Percentiles rank a stretch among this genome's conserved stretches.
phyloP scores from a whole-genome alignment of 2,329 filamentous ascomycete genomes.

The Curvularia eragrostidis region DNA sequence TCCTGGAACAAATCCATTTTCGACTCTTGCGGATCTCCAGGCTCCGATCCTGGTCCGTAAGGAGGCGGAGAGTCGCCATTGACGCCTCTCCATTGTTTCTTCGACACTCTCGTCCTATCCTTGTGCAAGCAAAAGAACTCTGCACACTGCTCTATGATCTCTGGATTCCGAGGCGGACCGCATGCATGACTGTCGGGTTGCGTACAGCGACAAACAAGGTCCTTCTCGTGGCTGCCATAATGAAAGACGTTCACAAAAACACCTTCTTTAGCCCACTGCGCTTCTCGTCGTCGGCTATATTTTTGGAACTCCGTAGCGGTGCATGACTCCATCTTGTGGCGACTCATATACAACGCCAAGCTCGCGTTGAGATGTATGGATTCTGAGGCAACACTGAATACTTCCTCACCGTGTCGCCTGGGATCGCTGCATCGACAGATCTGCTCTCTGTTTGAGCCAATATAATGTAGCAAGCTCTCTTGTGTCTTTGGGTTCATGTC shows the following conservation, averaged over 20 bases:
- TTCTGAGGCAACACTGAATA: constrained; percentile 1
- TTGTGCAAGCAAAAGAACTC: constrained; percentile 18
- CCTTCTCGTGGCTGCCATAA: constrained; percentile 19
- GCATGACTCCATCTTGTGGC: constrained; percentile 11
- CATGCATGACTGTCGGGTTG: neutral
- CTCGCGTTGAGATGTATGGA: constrained; percentile 10
- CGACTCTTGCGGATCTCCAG: neutral
- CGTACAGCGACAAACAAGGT: constrained; percentile 26
- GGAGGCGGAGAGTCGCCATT: constrained; percentile 5
- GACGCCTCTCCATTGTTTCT: constrained; percentile 20
- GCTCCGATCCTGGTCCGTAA: neutral
- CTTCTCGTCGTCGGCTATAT: constrained; percentile 2
- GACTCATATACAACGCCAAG: constrained; percentile 21
- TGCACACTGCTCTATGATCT: constrained; percentile 25
- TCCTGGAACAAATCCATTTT: neutral
- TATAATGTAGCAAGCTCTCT: constrained; percentile 13
- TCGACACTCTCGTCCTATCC: constrained; percentile 10
- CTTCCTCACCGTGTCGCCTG: constrained; percentile 5
- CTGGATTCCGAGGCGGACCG: constrained; percentile 11
- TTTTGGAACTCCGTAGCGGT: constrained; percentile 1
- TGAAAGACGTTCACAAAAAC: constrained; percentile 21
- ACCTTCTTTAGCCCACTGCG: constrained; percentile 7
- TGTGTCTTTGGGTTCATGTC: neutral
- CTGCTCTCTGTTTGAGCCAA: neutral
- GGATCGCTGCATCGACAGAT: constrained; percentile 15